Conservation (phyloP, 2,329 filamentous ascomycete species). For the Neonectria magnoliae region DNA sequence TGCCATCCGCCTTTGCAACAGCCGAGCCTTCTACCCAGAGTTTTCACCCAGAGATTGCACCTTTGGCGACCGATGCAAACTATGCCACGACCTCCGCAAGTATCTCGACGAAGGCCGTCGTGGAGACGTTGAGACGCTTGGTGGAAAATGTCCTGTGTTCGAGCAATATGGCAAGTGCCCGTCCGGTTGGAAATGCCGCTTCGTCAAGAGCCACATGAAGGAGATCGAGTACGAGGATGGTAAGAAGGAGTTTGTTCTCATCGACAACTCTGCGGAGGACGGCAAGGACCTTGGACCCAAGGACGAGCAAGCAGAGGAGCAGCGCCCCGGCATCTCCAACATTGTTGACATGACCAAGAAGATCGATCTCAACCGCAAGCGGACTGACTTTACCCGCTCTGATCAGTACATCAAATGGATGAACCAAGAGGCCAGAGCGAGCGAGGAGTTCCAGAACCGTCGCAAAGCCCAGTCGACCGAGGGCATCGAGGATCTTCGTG, state of each 20-base stretch:
- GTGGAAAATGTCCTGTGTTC: constrained; percentile 83
- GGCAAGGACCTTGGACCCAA: constrained; percentile 44
- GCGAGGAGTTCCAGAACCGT: constrained; percentile 53
- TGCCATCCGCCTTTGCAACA: constrained; percentile 79
- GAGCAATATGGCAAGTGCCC: constrained; percentile 79
- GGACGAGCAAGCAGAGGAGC: constrained; percentile 57
- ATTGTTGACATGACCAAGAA: constrained; percentile 76
- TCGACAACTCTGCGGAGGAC: constrained; percentile 50
- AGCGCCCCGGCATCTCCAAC: constrained; percentile 77
- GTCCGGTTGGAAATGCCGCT: constrained; percentile 94
- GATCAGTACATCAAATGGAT: constrained; percentile 84
- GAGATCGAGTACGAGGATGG: constrained; percentile 84
- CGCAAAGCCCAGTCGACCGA: constrained; percentile 55
- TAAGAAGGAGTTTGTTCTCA: constrained; percentile 80
- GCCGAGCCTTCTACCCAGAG: constrained; percentile 75
- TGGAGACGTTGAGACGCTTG: constrained; percentile 79
- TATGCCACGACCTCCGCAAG: constrained; percentile 83
- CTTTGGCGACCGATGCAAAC: constrained; percentile 83
- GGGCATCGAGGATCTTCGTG: constrained; percentile 75
- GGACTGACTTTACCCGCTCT: constrained; percentile 74
- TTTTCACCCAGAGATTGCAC: constrained; percentile 83
- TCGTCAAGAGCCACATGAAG: constrained; percentile 85
- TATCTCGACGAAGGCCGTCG: constrained; percentile 87
- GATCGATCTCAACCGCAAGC: constrained; percentile 78
- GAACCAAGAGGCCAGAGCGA: constrained; percentile 65